These are phyloP conservation scores for Phytophthora colocasiae DNA, from an alignment of 352 stramenopile species.

Conservation along the genomic window DNA sequence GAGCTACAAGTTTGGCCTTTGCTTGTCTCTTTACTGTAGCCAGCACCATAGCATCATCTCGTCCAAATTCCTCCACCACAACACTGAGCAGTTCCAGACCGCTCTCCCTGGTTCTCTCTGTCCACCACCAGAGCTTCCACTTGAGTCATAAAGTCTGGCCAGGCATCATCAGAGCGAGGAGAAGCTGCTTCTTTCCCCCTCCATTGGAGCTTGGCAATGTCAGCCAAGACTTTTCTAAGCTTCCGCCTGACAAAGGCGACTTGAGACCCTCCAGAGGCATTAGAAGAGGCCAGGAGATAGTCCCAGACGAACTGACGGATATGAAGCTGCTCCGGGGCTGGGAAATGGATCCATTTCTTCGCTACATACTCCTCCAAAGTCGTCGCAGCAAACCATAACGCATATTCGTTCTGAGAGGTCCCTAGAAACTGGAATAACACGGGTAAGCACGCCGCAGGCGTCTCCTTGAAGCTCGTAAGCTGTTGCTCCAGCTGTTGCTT, in stretches of 20 bases:
- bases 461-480: slow-evolving; percentile 66
- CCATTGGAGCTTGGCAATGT: slow-evolving; percentile 76
- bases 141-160: slow-evolving; percentile 73
- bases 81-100: slow-evolving; percentile 69
- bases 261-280: slow-evolving; percentile 19
- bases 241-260: slow-evolving; percentile 72
- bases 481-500: slow-evolving; percentile 70
- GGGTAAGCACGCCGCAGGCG: slow-evolving; percentile 59
- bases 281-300: slow-evolving; percentile 36
- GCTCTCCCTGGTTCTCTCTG: slow-evolving; percentile 42
- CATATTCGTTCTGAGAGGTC: slow-evolving; percentile 73
- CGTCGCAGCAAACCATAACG: slow-evolving; percentile 79
- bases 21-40: slow-evolving; percentile 56
- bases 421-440: slow-evolving; percentile 70
- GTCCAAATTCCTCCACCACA: slow-evolving; percentile 76
- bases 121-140: slow-evolving; percentile 65
- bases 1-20: slow-evolving; percentile 44
- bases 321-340: slow-evolving; percentile 44
- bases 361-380: slow-evolving; percentile 82
- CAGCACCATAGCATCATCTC: slow-evolving; percentile 65
- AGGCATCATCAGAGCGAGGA: slow-evolving; percentile 21
- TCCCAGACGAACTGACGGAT: slow-evolving; percentile 78
- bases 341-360: slow-evolving; percentile 59
- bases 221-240: slow-evolving; percentile 73
- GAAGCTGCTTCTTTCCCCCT: slow-evolving; percentile 9